A percentile compares a stretch with the other conserved stretches of the same genome.
Evolutionary conservation across 306 rosid genomes (phyloP).

Genomic region (Quercus parvula): DNA sequence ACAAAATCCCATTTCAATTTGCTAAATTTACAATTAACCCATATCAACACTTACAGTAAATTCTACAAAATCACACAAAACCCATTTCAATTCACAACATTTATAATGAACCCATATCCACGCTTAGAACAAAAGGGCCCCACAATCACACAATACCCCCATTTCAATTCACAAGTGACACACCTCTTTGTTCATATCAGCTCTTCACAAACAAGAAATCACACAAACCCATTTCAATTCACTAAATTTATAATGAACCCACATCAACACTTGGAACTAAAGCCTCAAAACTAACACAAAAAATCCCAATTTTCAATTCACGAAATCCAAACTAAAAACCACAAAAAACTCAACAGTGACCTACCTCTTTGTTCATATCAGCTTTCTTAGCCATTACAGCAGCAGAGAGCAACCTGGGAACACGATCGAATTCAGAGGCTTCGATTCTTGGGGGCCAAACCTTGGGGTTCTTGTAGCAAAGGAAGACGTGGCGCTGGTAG

Average conservation of each 20-base stretch:
- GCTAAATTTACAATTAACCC: too few species aligned
- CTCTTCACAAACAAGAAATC: too few species aligned
- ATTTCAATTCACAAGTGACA: background rate
- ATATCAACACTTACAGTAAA: too few species aligned
- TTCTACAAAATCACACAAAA: too few species aligned
- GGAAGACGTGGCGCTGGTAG: slow-evolving; percentile 72
- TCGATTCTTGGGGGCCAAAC: slow-evolving; percentile 92
- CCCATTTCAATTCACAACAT: background rate
- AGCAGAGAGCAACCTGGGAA: slow-evolving; percentile 83
- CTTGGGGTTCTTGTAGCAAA: slow-evolving; percentile 82
- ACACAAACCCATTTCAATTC: background rate
- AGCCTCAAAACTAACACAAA: background rate
- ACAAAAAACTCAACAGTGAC: background rate
- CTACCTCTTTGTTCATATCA: slow-evolving; percentile 74
- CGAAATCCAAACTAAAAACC: background rate
- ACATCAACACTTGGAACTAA: background rate
- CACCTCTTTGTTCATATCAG: background rate
- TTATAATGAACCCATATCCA: too few species aligned
- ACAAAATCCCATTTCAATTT: background rate
- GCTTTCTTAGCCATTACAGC: slow-evolving; percentile 69
- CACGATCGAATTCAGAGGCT: slow-evolving; percentile 94
- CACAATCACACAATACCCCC: too few species aligned
- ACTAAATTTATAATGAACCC: slow-evolving; percentile 3
- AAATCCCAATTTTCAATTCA: background rate
- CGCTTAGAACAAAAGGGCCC: too few species aligned